Base-by-base conservation (phyloP, 78 protist species). In the Dictyostelium purpureum region DNA sequence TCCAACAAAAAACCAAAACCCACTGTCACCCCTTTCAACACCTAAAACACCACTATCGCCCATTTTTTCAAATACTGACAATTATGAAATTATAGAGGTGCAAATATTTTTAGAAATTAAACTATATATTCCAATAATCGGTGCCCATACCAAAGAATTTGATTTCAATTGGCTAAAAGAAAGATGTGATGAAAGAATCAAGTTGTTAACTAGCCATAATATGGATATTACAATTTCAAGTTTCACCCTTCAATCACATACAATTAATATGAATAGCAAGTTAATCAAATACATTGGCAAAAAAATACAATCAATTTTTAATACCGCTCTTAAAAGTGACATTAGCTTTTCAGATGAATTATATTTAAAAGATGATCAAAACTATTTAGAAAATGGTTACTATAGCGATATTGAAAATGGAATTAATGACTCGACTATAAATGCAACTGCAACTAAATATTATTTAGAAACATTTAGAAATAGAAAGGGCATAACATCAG, bases 71-170 rank as follows among this genome's bases (percentile, higher is more conserved):
- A 57, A 26, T 57, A 26, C 26, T 26, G 26, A 57, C 37, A 24
- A 57, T 14, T 63, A 63, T 63, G 33, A 33, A 63, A 14, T 14
- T 63, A 63, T 63, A 28, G 9, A 28, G 4, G 71, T 63, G 26
- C 26, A 28, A 63, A 63, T 63, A 63, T 63, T 63, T 63, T 63
- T 63, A 63, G 71, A 63, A 33, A 63, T 63, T 63, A 31, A 16
- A 63, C 14, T 63, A 4, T 63, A 28, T 63, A 33, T 63, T 28
- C 71, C 71, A 33, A 63, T 63, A 28, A 2, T 63, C 33, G 71
- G 71, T 9, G 28, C 18, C 26, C 43, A 63, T 10, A 33, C 43
- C 12, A 63, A 63, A 28, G 40, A 63, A 63, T 33, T 28, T 26
- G 43, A 63, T 33, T 16, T 63, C 26, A 12, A 11, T 12, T 63